phyloP scores from a whole-genome alignment of 1,284 basidiomycete genomes.

The Rhodotorula sp. region DNA sequence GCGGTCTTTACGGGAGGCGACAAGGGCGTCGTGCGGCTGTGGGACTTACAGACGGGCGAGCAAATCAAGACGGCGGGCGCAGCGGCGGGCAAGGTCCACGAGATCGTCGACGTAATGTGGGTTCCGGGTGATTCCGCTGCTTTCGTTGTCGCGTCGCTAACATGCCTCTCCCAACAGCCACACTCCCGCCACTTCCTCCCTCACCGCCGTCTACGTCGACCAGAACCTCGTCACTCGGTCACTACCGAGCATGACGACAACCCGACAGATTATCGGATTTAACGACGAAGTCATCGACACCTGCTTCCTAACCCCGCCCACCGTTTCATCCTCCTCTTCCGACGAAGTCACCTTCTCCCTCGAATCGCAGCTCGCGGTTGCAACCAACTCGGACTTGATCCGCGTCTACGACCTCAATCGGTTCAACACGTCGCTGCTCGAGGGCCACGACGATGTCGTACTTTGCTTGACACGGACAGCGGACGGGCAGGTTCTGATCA shows the following conservation, averaged over 20 bases:
- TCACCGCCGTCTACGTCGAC: constrained; percentile 92
- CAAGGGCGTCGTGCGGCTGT: constrained; percentile 75
- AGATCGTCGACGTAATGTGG: constrained; percentile 42
- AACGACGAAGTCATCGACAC: constrained; percentile 97
- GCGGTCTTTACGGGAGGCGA: constrained; percentile 82
- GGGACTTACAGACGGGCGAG: constrained; percentile 70
- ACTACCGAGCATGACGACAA: constrained; percentile 60
- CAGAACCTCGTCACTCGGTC: constrained; percentile 93
- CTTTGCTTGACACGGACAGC: constrained; percentile 72
- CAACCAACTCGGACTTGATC: constrained; percentile 91
- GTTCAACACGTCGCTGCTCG: constrained; percentile 75
- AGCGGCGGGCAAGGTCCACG: constrained; percentile 37
- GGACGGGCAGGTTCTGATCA: constrained; percentile 71
- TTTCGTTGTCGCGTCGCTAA: not conserved
- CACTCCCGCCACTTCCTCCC: constrained; percentile 59
- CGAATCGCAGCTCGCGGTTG: constrained; percentile 80
- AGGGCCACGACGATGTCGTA: constrained; percentile 88
- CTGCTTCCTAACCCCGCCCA: constrained; percentile 59
- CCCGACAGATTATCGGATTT: constrained; percentile 91
- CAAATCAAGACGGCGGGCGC: constrained; percentile 56
- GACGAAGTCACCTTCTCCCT: constrained; percentile 32
- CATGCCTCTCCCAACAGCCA: constrained; percentile 56
- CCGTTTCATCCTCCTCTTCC: constrained; percentile 49
- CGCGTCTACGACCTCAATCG: constrained; percentile 67
- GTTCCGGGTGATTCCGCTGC: not conserved